Conservation (phyloP, 2,329 filamentous ascomycete genomes). For the Nannizzia gypsea region DNA sequence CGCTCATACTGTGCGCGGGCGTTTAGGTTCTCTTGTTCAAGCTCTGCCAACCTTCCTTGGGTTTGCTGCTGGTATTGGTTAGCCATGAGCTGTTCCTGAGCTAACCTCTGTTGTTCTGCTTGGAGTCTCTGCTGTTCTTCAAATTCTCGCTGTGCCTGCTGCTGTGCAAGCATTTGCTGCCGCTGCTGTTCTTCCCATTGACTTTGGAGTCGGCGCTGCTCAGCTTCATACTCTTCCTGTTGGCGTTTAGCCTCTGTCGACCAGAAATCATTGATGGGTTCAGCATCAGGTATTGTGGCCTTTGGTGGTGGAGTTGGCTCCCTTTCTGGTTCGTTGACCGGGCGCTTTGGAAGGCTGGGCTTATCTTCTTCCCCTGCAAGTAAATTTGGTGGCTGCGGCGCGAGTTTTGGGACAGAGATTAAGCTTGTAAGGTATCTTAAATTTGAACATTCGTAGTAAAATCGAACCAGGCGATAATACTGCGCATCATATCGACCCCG, state of each 20-base stretch:
- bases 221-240: constrained; percentile 88
- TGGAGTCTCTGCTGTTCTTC: constrained; percentile 85
- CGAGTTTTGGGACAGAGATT: constrained; percentile 90
- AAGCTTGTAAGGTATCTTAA: constrained; percentile 90
- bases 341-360: constrained; percentile 70
- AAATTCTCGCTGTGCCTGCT: constrained; percentile 86
- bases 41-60: constrained; percentile 85
- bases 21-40: constrained; percentile 89
- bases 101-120: constrained; percentile 76
- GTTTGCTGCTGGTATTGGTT: constrained; percentile 91
- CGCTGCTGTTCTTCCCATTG: constrained; percentile 72
- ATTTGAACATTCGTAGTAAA: constrained; percentile 99
- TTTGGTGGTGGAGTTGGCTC: constrained; percentile 57
- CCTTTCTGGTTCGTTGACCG: constrained; percentile 55
- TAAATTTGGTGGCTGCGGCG: constrained; percentile 84
- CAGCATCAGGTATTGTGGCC: constrained; percentile 59
- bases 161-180: constrained; percentile 67
- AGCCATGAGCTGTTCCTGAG: constrained; percentile 77
- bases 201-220: constrained; percentile 77
- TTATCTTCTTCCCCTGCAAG: constrained; percentile 73
- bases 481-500: constrained; percentile 86
- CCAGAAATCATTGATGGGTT: constrained; percentile 97
- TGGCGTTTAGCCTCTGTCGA: constrained; percentile 82
- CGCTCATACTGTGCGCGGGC: constrained; percentile 90
- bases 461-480: constrained; percentile 90